Evolutionary conservation across 371 early-diverging fungal species (phyloP), one percentile per base, ranked within the genome.

Genomic region (Saksenaea vasiformis): DNA sequence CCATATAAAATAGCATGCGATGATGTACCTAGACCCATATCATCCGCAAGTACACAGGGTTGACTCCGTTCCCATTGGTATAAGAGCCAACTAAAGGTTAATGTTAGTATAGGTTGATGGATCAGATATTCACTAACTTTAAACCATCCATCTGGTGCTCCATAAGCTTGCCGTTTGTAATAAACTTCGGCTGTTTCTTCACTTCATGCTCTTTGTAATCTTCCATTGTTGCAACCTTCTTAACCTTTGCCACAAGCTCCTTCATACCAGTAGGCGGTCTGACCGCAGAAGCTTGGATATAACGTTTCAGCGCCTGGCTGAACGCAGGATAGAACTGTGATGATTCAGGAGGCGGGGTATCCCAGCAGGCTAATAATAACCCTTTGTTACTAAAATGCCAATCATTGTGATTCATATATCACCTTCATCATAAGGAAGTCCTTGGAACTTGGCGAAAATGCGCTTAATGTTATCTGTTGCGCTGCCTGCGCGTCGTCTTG

Each of bases 31-130:
- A 95, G 72, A 8, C 95, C 95, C 93, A 95, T 95, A 70, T 95
- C 95, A 78, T 98, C 98, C 2, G 98, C 98, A 56, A 98, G 83
- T 37, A 98, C 92, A 61, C 87, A 84, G 0, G 88, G 75, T 62
- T 80, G 70, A 36, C 74, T 31, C 54, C 74, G 66, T 64, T 76
- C 76, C 91, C 93, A 89, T 65, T 90, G 86, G 76, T 87, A 89
- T 10, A 86, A 62, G 10, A 93, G 77, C 92, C 92, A 94, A 65
- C 91, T 87, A 68, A 22, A 51, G 31, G 31, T 27, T 57, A 39
- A 37, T 54, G 51, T 62, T 61, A 57, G 68, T 66, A 71, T 54
- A 74, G 17, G 64, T 47, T 22, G 5, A 47, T 47, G 11, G 51
- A 10, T 41, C 39, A 66, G 64, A 14, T 38, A 47, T n/a, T n/a